phyloP scores from a whole-genome alignment of 2,329 filamentous ascomycete genomes.

The Xylaria hypoxylon region DNA sequence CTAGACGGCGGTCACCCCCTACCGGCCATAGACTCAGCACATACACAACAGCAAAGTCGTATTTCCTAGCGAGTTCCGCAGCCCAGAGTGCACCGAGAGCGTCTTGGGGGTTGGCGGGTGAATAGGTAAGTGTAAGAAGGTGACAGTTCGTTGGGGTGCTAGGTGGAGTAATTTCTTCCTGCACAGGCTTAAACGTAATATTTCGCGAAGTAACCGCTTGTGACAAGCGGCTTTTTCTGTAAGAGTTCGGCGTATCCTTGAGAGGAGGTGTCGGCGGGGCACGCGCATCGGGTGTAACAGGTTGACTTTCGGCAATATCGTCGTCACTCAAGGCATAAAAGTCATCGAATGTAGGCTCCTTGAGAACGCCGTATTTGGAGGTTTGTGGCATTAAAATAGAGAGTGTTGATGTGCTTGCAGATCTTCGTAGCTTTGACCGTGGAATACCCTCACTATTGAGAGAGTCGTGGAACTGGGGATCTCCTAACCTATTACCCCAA shows the following conservation, averaged over 20 bases:
- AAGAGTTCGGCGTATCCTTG: slow-evolving; percentile 35
- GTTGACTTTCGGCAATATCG: slow-evolving; percentile 64
- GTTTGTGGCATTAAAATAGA: slow-evolving; percentile 44
- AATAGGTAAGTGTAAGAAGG: slow-evolving; percentile 59
- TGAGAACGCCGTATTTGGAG: slow-evolving; percentile 54
- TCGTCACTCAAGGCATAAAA: slow-evolving; percentile 68
- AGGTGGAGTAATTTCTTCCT: slow-evolving; percentile 45
- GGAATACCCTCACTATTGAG: slow-evolving; percentile 28
- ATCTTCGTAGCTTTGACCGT: slow-evolving; percentile 43
- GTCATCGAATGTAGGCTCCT: slow-evolving; percentile 65
- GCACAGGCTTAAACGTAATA: slow-evolving; percentile 32
- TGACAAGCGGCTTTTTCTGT: slow-evolving; percentile 12
- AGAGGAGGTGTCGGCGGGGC: slow-evolving; percentile 47
- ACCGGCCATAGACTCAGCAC: slow-evolving; percentile 69
- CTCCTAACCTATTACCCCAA: slow-evolving; percentile 43
- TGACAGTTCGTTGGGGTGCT: slow-evolving; percentile 48
- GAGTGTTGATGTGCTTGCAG: slow-evolving; percentile 46
- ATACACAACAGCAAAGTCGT: slow-evolving; percentile 69
- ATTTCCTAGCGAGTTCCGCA: slow-evolving; percentile 65
- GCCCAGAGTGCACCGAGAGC: slow-evolving; percentile 65
- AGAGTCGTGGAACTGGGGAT: slow-evolving; percentile 32
- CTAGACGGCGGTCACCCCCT: slow-evolving; percentile 32
- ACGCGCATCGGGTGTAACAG: slow-evolving; percentile 36
- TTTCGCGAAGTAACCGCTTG: slow-evolving; percentile 21
- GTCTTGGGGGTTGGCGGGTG: slow-evolving; percentile 58